phyloP scores from a whole-genome alignment of 495 filamentous ascomycete species.

The Aspergillus bridgeri region DNA sequence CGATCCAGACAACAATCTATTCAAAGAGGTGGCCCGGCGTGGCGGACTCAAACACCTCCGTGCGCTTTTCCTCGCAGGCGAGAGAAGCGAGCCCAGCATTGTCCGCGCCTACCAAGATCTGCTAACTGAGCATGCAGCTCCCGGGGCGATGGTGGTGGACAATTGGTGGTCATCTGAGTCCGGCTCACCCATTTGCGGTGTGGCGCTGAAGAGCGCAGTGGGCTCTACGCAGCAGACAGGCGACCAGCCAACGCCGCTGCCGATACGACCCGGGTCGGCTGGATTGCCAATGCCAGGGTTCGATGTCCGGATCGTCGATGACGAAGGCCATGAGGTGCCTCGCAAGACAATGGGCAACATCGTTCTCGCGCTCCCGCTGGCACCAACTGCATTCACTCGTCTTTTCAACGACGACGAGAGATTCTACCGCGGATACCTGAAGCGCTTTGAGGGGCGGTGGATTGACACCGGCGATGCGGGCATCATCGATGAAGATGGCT shows the following conservation, averaged over 20 bases:
- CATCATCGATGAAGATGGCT: constrained; percentile 75
- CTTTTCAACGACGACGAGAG: constrained; percentile 80
- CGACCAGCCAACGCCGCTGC: constrained; percentile 29
- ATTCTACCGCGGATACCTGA: constrained; percentile 78
- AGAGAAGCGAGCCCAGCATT: constrained; percentile 85
- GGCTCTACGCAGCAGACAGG: constrained; percentile 12
- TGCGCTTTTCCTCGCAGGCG: constrained; percentile 82
- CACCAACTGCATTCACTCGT: constrained; percentile 79
- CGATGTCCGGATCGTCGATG: constrained; percentile 78
- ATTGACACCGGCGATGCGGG: constrained; percentile 90
- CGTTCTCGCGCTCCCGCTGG: constrained; percentile 75
- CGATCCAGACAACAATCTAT: constrained; percentile 67
- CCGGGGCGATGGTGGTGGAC: constrained; percentile 70
- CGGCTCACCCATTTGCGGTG: constrained; percentile 81
- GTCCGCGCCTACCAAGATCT: constrained; percentile 74
- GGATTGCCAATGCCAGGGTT: constrained; percentile 90
- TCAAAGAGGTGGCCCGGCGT: constrained; percentile 57
- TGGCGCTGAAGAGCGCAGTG: constrained; percentile 54
- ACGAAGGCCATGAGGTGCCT: constrained; percentile 65
- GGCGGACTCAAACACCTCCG: constrained; percentile 65
- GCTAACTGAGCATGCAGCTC: constrained; percentile 58
- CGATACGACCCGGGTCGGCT: constrained; percentile 78
- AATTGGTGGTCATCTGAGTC: constrained; percentile 98
- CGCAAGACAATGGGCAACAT: constrained; percentile 85
- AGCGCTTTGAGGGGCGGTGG: constrained; percentile 75